A percentile compares a stretch with the other conserved stretches of the same genome.
Conservation (phyloP, 2,329 filamentous ascomycete genomes). For the Penicillium sp. region DNA sequence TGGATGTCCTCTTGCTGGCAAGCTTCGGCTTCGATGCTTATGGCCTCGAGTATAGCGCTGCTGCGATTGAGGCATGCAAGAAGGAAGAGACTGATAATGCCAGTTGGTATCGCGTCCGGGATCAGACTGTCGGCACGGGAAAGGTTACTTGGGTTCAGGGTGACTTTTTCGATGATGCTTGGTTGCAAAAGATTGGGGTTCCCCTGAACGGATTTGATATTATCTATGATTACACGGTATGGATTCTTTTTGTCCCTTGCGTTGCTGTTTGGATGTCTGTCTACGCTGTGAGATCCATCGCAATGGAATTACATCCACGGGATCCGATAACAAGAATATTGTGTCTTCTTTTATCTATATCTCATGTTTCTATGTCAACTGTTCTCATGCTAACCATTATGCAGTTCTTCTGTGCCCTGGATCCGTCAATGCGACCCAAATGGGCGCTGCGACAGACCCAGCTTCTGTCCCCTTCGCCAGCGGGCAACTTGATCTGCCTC, state of each 20-base stretch:
- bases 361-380: background rate
- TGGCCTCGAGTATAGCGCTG: slow-evolving; percentile 66
- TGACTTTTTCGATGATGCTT: slow-evolving; percentile 46
- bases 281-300: background rate
- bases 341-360: background rate
- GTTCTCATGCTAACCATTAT: slow-evolving; percentile 10
- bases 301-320: background rate
- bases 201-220: slow-evolving; percentile 42
- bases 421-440: slow-evolving; percentile 51
- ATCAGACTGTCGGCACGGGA: slow-evolving; percentile 36
- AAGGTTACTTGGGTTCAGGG: slow-evolving; percentile 42
- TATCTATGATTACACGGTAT: slow-evolving; percentile 62
- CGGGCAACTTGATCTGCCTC: slow-evolving; percentile 60
- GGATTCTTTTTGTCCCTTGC: slow-evolving; percentile 17
- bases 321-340: background rate
- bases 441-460: slow-evolving; percentile 58
- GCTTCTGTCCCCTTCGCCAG: slow-evolving; percentile 48
- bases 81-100: slow-evolving; percentile 32
- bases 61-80: slow-evolving; percentile 42
- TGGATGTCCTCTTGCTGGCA: slow-evolving; percentile 74
- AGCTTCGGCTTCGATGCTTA: slow-evolving; percentile 73
- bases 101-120: slow-evolving; percentile 35
- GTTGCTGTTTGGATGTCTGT: background rate
- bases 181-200: slow-evolving; percentile 35
- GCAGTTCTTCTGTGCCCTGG: slow-evolving; percentile 61